phyloP scores from a whole-genome alignment of 352 stramenopile species.

The Lagenidium giganteum region DNA sequence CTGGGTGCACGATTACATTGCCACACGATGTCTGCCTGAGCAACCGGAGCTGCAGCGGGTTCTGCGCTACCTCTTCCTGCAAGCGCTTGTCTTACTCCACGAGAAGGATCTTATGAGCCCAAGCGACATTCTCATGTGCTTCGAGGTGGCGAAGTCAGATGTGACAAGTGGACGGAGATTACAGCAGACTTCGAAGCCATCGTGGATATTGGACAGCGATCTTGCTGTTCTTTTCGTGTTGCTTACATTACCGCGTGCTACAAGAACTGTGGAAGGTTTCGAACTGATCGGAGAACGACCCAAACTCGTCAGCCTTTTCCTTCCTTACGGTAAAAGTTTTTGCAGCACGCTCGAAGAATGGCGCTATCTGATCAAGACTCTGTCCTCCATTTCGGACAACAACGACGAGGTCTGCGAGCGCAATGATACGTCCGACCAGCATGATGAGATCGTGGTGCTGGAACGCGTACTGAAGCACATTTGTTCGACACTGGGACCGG shows the following conservation, averaged over 20 bases:
- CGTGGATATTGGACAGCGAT: slow-evolving; percentile 43
- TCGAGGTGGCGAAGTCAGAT: slow-evolving; percentile 1
- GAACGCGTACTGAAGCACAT: slow-evolving; percentile 65
- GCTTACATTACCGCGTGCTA: slow-evolving; percentile 40
- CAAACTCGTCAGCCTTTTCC: slow-evolving; percentile 54
- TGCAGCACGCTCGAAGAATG: slow-evolving; percentile 71
- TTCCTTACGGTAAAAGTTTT: slow-evolving; percentile 71
- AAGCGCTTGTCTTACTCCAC: slow-evolving; percentile 43
- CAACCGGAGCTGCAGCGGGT: slow-evolving; percentile 13
- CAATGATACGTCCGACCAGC: background rate
- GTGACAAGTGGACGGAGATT: slow-evolving; percentile 15
- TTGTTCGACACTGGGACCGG: slow-evolving; percentile 61
- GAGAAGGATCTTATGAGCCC: slow-evolving; percentile 40
- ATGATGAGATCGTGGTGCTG: slow-evolving; percentile 40
- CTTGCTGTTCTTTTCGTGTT: slow-evolving; percentile 63
- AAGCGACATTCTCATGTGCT: slow-evolving; percentile 26
- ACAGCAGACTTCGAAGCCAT: slow-evolving; percentile 2
- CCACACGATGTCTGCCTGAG: slow-evolving; percentile 29
- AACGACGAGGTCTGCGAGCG: slow-evolving; percentile 23
- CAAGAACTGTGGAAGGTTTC: slow-evolving; percentile 50
- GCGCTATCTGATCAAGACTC: slow-evolving; percentile 61
- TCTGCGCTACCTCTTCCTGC: slow-evolving; percentile 33
- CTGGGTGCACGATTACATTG: slow-evolving; percentile 55
- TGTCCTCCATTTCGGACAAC: slow-evolving; percentile 39
- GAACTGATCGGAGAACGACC: slow-evolving; percentile 43